These are phyloP conservation scores for Lavandula angustifolia DNA, from an alignment of 257 asterid genomes.

Conservation along the genomic window DNA sequence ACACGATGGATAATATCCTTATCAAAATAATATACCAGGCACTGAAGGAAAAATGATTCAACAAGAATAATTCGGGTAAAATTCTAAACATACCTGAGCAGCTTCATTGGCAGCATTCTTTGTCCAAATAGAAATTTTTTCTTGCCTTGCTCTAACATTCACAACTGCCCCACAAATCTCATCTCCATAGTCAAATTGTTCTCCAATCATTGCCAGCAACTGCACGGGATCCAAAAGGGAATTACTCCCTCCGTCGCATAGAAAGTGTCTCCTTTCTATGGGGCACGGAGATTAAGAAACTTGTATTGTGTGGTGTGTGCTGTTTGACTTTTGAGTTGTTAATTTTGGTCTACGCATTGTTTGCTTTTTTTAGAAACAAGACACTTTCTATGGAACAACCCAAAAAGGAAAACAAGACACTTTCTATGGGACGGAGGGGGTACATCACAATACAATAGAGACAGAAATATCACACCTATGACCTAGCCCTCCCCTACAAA, in stretches of 20 bases:
- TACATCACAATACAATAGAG: background rate
- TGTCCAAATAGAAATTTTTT: conserved; percentile 84
- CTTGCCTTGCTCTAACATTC: conserved; percentile 71
- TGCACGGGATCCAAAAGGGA: conserved; percentile 36
- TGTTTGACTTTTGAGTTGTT: too few relatives aligned
- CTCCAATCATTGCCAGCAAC: conserved; percentile 97
- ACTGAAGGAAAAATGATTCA: conserved; percentile 14
- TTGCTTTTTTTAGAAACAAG: too few relatives aligned
- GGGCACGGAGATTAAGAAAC: too few relatives aligned
- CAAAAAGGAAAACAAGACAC: too few relatives aligned
- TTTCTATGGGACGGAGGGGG: too few relatives aligned
- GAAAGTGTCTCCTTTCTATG: too few relatives aligned
- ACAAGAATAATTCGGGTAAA: background rate
- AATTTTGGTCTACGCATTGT: too few relatives aligned
- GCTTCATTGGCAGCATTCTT: conserved; percentile 89
- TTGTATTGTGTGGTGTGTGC: too few relatives aligned
- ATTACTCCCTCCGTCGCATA: too few relatives aligned
- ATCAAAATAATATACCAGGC: background rate
- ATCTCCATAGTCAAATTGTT: conserved; percentile 89
- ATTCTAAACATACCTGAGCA: conserved; percentile 72
- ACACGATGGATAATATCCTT: background rate
- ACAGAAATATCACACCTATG: too few relatives aligned
- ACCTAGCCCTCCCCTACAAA: too few relatives aligned
- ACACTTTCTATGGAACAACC: too few relatives aligned
- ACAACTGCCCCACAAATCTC: conserved; percentile 99